A percentile compares a stretch with the other conserved stretches of the same genome.
These are phyloP conservation scores for Claviceps sp. DNA, from an alignment of 2,329 filamentous ascomycete genomes.

Conservation along the genomic window DNA sequence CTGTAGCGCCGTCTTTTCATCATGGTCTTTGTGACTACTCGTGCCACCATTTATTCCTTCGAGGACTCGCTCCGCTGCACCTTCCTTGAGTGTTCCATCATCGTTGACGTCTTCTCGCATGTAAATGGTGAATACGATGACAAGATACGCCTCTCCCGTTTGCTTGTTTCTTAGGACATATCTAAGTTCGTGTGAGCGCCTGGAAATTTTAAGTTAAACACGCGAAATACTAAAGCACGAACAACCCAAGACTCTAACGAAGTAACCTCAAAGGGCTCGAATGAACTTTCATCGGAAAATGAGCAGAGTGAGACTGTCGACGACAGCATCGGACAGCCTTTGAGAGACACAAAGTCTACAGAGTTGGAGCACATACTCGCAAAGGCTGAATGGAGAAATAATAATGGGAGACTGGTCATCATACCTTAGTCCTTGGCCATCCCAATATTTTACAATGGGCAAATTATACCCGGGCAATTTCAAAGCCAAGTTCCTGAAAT, in stretches of 20 bases:
- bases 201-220: conserved; percentile 17
- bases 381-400: background rate
- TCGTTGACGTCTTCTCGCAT: conserved; percentile 52
- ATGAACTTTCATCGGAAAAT: too few relatives aligned
- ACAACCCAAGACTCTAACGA: conserved; percentile 2
- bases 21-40: conserved; percentile 14
- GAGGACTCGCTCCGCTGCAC: conserved; percentile 17
- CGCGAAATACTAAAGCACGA: background rate
- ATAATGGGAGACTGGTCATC: conserved; percentile 13
- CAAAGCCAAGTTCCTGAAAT: conserved; percentile 63
- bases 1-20: conserved; percentile 24
- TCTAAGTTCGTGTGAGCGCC: conserved; percentile 73
- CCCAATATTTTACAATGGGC: conserved; percentile 66
- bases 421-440: conserved; percentile 64
- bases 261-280: background rate
- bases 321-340: too few relatives aligned
- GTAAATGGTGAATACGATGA: conserved; percentile 68
- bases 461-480: conserved; percentile 60
- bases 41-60: conserved; percentile 7
- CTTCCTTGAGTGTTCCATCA: conserved; percentile 38
- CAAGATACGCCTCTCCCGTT: conserved; percentile 64
- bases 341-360: background rate
- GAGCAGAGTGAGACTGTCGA: background rate
- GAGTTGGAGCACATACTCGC: conserved; percentile 1
- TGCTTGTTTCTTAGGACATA: conserved; percentile 78